Base-by-base conservation (phyloP, 805 yeast species). In the Nakazawaea siamensis region DNA sequence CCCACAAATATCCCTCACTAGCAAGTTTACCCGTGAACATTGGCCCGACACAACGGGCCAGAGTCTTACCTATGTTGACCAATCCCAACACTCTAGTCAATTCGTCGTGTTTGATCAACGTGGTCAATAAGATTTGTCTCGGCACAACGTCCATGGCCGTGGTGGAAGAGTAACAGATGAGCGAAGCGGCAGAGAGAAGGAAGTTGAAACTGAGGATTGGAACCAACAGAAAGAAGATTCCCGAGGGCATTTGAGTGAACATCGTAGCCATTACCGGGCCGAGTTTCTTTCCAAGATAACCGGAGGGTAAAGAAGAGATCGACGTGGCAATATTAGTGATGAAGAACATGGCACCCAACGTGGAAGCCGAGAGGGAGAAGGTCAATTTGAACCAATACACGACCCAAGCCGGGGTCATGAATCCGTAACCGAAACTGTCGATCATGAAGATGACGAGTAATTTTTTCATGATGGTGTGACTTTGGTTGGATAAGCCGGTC, bases 61-160 rank as follows among this genome's bases (percentile, higher is more conserved):
- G 67, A 1, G 95, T 88, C 54, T 86, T 85, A 18, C 81, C 86
- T 25, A 87, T 76, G 49, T 86, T 87, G 8, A 87, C 95, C 2
- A 82, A 63, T 2, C 96, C 96, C 76, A 87, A 68, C 1, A 81
- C 87, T 45, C 66, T 71, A 2, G 94, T 76, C 31, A 88, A 60
- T 32, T 84, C 92, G 9, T 63, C 55, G 10, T 70, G 67, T 12
- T 68, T 65, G 26, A 87, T 74, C 15, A 85, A 61, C 2, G 82
- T 67, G 0, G 94, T 77, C 33, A 87, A 57, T 27, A 87, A 62
- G 7, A 86, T 73, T 56, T 86, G 95, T 34, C 97, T 70, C 5
- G 96, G 95, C 3, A 86, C 92, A 19, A 86, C 95, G 52, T 87
- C 97, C 88, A 87, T 85, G 2, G 88, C 74, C 2, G 78, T 65